A percentile compares a stretch with the other conserved stretches of the same genome.
These are phyloP conservation scores for Podospora bellae-mahoneyi DNA, from an alignment of 495 filamentous ascomycete species.

Conservation along the genomic window DNA sequence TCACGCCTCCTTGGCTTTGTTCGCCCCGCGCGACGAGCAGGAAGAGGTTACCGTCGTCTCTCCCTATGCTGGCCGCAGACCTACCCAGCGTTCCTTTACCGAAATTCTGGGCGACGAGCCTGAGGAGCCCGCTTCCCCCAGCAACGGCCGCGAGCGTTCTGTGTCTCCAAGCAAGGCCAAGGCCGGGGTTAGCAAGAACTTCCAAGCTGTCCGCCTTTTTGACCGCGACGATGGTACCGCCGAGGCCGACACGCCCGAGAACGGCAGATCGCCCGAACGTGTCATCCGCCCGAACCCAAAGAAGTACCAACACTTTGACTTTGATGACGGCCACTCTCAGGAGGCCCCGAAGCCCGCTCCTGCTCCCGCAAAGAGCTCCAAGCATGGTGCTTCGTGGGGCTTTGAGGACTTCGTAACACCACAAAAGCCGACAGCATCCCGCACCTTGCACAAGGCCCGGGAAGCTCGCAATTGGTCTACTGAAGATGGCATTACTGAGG, in stretches of 20 bases:
- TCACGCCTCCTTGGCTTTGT: constrained; percentile 73
- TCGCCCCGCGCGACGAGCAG: constrained; percentile 57
- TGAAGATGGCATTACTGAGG: constrained; percentile 59
- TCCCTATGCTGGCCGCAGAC: constrained; percentile 47
- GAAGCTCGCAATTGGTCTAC: constrained; percentile 67
- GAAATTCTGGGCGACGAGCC: constrained; percentile 49
- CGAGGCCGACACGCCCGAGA: constrained; percentile 39
- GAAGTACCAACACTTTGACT: constrained; percentile 85
- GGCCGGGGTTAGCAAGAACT: constrained; percentile 66
- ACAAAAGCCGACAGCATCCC: constrained; percentile 54
- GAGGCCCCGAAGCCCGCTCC: constrained; percentile 36
- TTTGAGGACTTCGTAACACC: constrained; percentile 86
- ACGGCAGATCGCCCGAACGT: constrained; percentile 37
- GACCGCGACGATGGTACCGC: constrained; percentile 52
- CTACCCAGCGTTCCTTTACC: constrained; percentile 50
- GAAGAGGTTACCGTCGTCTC: constrained; percentile 46
- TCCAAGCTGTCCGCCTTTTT: constrained; percentile 66
- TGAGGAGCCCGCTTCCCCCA: constrained; percentile 45
- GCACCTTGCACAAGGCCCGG: constrained; percentile 44
- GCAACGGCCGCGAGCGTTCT: constrained; percentile 42
- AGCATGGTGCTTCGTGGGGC: constrained; percentile 70
- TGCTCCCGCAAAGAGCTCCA: constrained; percentile 42
- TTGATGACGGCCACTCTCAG: constrained; percentile 59
- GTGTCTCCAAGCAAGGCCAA: constrained; percentile 52
- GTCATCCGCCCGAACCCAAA: constrained; percentile 61